phyloP scores from a whole-genome alignment of 768 basidiomycete genomes.

The Auricularia heimuer region DNA sequence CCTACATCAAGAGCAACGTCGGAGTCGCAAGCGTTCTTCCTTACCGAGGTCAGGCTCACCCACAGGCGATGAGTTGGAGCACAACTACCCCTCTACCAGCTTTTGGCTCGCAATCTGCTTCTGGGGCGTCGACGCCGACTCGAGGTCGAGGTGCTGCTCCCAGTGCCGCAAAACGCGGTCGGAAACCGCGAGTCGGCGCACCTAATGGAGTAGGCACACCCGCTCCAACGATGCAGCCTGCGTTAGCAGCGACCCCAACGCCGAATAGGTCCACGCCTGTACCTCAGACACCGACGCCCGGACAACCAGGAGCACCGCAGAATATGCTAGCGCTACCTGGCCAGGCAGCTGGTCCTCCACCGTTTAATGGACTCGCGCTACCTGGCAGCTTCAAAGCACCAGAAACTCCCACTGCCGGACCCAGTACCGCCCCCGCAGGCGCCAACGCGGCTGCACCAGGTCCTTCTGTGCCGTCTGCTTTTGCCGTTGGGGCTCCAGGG shows the following conservation, averaged over 20 bases:
- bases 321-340: no score
- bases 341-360: neutral
- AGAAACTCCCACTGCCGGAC: neutral
- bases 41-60: neutral
- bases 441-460: neutral
- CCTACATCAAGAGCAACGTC: neutral
- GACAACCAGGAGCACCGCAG: no score
- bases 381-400: neutral
- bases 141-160: conserved; percentile 6
- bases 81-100: no score
- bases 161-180: conserved; percentile 22
- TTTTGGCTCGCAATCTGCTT: no score
- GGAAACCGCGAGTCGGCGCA: conserved; percentile 21
- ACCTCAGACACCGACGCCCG: no score
- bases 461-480: neutral
- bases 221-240: neutral
- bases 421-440: neutral
- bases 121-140: neutral
- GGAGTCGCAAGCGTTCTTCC: neutral
- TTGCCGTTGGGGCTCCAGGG: neutral
- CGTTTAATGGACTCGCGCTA: neutral
- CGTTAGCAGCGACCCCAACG: neutral
- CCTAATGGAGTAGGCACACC: conserved; percentile 7
- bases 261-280: neutral
- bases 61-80: neutral